Base-by-base conservation (phyloP, 2,329 filamentous ascomycete genomes). In the Aphanocladium album region DNA sequence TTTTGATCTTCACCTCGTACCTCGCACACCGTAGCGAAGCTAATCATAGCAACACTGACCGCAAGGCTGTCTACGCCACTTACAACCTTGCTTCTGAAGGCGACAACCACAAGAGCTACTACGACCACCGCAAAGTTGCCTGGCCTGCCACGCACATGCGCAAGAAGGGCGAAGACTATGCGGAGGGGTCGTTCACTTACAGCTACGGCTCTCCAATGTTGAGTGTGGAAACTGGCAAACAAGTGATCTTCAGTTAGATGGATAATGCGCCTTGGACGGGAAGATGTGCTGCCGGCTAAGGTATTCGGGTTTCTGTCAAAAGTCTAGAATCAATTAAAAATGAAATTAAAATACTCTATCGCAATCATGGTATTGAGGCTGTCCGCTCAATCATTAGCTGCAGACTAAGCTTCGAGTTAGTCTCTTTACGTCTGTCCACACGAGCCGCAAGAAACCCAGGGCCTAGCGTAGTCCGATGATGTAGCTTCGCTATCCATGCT, bases 131-230 rank as follows among this genome's bases (percentile, higher is more conserved):
- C 9, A 65, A 64, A 55, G 43, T 57, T 21, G 60, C 60, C 9
- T 66, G 63, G 63, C 64, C 63, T 7, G 62, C 64, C 5, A 63
- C 63, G 12, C 63, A 66, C 45, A 66, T 66, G 64, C 64, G 64
- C 30, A 63, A 63, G 30, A 41, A 33, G n/a, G 63, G 60, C 7
- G 59, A 62, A 49, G 45, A 37, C 5, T 66, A 66, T 30, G 58
- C 57, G 5, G 25, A 63, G 25, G 64, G 64, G 1, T 61, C 64
- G 0, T 46, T 59, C 16, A 63, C 58, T 1, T 66, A 66, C 46
- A 58, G 60, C 17, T 66, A 60, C 46, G 64, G 64, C 51, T 66
- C 64, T 2, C 64, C 64, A 1, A 66, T 66, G 64, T 46, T 66
- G 45, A 66, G 64, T 19, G 35, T 66, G 19, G 62, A 64, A 14